Evolutionary conservation across 164 flowering plant species (phyloP).

Genomic region (Dillenia suffruticosa): DNA sequence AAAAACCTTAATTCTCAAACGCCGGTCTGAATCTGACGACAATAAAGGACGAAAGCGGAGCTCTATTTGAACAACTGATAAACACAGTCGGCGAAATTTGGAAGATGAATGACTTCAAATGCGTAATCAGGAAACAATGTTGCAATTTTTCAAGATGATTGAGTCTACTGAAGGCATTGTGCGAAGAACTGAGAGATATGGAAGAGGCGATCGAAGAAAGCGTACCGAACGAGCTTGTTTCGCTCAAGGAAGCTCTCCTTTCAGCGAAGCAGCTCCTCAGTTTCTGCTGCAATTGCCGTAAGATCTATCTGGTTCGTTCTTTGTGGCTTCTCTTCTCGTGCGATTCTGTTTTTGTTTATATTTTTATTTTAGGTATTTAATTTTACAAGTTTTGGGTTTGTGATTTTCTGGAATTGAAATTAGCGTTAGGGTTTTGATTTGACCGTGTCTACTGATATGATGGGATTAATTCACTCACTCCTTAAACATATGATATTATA

Average conservation of each 20-base stretch:
- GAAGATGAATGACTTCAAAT: background rate
- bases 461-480: no score
- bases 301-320: background rate
- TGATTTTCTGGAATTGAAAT: no score
- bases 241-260: constrained; percentile 1
- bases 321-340: background rate
- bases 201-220: background rate
- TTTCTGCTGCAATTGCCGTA: background rate
- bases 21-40: no score
- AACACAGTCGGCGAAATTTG: background rate
- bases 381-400: no score
- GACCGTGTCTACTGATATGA: no score
- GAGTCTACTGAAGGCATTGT: background rate
- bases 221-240: background rate
- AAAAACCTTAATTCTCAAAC: no score
- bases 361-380: no score
- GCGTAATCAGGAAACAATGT: background rate
- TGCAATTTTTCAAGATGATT: background rate
- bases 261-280: background rate
- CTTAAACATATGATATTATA: no score
- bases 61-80: background rate
- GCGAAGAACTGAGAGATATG: constrained; percentile 2
- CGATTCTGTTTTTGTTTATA: no score
- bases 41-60: background rate
- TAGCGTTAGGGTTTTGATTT: no score